Base-by-base conservation (phyloP, 2,329 filamentous ascomycete species). In the Septoria linicola region DNA sequence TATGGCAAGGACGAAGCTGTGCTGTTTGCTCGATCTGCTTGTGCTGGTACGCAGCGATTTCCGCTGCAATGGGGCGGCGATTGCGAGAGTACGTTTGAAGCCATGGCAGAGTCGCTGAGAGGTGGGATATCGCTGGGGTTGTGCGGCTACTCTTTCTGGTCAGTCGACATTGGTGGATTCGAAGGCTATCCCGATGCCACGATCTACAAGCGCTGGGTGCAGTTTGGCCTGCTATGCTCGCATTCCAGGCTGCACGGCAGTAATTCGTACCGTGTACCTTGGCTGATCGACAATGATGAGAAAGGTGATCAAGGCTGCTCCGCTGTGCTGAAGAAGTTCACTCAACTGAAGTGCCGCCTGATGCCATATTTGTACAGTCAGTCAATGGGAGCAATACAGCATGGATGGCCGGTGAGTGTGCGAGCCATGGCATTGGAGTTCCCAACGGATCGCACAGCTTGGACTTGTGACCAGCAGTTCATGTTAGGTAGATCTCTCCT, bases 131-230 rank as follows among this genome's bases (percentile, higher is more conserved):
- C 78, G 7, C 76, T 87, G 36, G 81, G 82, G 11, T 70, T 87
- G 1, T 81, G 78, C 37, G 83, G 83, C 2, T 86, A 82, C 66
- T 78, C 80, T 10, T 87, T 82, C 69, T 87, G 84, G 83, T 82
- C 81, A 27, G 82, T 80, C 57, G 84, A 87, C 63, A 87, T 87
- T 59, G 84, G 84, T 41, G 84, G 84, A 0, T 87, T 89, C 60
- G 85, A 89, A 63, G 85, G 85, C 2, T 78, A 70, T 3, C 85
- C 85, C 0, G 57, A 66, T 40, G 3, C 77, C 76, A 2, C 82
- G 81, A 80, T 89, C 60, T 89, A 89, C 70, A 89, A 88, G 71
- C 81, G 85, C 41, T 89, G 85, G 85, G 84, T 88, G 4, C 84
- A 84, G n/a, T 87, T 88, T 67, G 85, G 85, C 0, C 75, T 88